These are phyloP conservation scores for Neonectria punicea DNA, from an alignment of 2,329 filamentous ascomycete genomes.

Conservation along the genomic window DNA sequence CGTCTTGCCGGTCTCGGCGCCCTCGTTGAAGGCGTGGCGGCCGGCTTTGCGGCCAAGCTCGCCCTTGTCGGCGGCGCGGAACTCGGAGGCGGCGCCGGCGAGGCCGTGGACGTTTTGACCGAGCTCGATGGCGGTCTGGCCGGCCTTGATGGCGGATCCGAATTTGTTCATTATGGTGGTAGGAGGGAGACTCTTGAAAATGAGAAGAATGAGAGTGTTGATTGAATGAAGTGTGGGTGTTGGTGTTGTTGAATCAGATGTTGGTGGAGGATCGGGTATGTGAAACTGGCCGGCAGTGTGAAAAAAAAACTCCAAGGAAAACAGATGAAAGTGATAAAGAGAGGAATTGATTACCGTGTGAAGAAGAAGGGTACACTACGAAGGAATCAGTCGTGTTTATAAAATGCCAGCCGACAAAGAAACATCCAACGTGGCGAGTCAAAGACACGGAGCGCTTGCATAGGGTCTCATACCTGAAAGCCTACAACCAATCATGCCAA, in stretches of 20 bases:
- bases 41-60: slow-evolving; percentile 49
- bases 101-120: slow-evolving; percentile 44
- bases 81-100: slow-evolving; percentile 42
- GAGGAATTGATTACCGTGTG: slow-evolving; percentile 10
- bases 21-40: slow-evolving; percentile 47
- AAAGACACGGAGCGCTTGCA: slow-evolving; percentile 5
- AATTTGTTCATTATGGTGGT: slow-evolving; percentile 45
- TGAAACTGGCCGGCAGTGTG: slow-evolving; percentile 34
- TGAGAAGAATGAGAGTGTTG: not conserved
- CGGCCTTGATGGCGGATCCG: slow-evolving; percentile 46
- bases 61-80: slow-evolving; percentile 47
- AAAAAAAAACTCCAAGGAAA: slow-evolving; percentile 5
- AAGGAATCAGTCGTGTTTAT: not conserved
- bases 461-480: not conserved
- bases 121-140: slow-evolving; percentile 48
- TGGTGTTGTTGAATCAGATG: not conserved
- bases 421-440: not conserved
- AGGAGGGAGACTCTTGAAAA: not conserved
- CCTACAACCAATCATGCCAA: slow-evolving; percentile 31
- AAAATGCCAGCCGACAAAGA: not conserved
- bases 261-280: not conserved
- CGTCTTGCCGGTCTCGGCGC: slow-evolving; percentile 52
- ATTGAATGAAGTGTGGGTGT: not conserved
- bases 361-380: not conserved
- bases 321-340: slow-evolving; percentile 14